These are phyloP conservation scores for Hylodesmum podocarpum DNA, from an alignment of 306 rosid genomes.

Conservation along the genomic window DNA sequence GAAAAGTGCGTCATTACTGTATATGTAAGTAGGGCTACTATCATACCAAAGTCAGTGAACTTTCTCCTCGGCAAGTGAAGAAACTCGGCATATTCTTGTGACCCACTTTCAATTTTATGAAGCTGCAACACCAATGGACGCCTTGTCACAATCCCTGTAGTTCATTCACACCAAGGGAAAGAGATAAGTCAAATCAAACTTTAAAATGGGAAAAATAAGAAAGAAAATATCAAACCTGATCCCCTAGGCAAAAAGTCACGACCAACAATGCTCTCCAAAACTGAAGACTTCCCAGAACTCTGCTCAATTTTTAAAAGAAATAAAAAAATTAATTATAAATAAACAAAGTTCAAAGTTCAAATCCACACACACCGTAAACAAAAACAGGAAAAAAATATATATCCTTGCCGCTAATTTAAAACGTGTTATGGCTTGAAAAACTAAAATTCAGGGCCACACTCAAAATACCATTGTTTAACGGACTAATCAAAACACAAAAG, in stretches of 20 bases:
- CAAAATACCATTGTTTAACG: background rate
- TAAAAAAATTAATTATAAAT: background rate
- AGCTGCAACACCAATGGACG: conserved; percentile 96
- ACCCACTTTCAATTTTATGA: conserved; percentile 73
- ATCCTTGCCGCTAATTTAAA: background rate
- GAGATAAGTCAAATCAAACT: background rate
- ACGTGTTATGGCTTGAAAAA: background rate
- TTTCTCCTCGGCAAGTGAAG: conserved; percentile 81
- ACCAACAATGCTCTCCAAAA: conserved; percentile 95
- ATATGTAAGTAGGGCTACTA: background rate
- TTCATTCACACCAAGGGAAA: conserved; percentile 13
- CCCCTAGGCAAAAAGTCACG: conserved; percentile 99
- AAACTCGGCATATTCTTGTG: conserved; percentile 91
- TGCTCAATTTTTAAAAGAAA: conserved; percentile 31
- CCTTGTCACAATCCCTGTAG: conserved; percentile 89
- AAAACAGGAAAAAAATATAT: background rate
- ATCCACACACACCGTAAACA: background rate
- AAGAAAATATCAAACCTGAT: conserved; percentile 57
- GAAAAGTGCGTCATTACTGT: background rate
- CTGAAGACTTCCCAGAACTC: conserved; percentile 99
- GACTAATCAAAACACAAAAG: background rate
- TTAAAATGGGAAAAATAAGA: background rate
- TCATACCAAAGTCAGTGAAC: conserved; percentile 73
- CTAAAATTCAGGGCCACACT: background rate
- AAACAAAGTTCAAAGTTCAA: background rate